Percentiles rank a stretch among this genome's conserved stretches.
phyloP scores from a whole-genome alignment of 2,329 filamentous ascomycete species.

The Talaromyces funiculosus region DNA sequence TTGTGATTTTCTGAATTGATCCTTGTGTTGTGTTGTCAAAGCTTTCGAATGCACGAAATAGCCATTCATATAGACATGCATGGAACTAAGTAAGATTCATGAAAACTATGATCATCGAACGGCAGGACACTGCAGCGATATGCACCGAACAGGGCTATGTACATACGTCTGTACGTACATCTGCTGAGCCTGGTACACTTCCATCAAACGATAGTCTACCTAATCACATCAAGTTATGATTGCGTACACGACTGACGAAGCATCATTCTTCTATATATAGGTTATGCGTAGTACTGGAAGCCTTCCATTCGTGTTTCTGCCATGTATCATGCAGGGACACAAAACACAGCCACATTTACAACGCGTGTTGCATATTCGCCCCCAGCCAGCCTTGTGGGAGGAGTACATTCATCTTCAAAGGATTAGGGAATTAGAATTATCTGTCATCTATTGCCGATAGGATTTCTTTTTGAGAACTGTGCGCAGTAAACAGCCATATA shows the following conservation, averaged over 20 bases:
- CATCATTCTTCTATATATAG: neutral
- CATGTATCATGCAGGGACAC: neutral
- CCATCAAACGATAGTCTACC: neutral
- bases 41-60: neutral
- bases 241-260: neutral
- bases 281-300: neutral
- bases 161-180: neutral
- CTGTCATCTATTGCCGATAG: neutral
- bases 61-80: neutral
- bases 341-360: neutral
- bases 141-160: neutral
- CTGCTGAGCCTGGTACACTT: neutral
- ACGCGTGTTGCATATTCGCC: neutral
- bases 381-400: neutral
- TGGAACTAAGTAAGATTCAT: neutral
- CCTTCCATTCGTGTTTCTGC: neutral
- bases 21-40: neutral
- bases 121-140: neutral
- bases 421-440: neutral
- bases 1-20: neutral
- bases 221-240: neutral
- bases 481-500: neutral
- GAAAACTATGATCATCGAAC: neutral
- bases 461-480: neutral
- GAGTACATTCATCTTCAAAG: neutral